Evolutionary conservation across 1,139 yeast genomes (phyloP).

Genomic region (Pichia norvegensis): DNA sequence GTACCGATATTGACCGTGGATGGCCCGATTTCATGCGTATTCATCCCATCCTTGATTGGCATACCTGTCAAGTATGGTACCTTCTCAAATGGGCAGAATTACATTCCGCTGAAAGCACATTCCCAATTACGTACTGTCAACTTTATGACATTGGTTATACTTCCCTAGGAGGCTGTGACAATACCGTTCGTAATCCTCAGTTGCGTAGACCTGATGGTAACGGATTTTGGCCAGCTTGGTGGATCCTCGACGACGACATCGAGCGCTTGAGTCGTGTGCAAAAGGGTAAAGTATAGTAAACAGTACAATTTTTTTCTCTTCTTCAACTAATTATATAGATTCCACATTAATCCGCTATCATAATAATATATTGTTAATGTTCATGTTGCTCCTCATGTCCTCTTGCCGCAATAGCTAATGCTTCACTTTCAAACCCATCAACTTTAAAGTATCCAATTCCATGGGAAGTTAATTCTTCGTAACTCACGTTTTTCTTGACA

Average conservation of each 20-base stretch:
- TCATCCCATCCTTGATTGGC: constrained; percentile 82
- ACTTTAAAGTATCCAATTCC: constrained; percentile 71
- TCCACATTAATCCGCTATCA: too few species aligned
- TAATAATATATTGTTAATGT: too few species aligned
- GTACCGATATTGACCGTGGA: constrained; percentile 76
- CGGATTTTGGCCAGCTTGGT: constrained; percentile 56
- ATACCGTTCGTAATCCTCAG: constrained; percentile 61
- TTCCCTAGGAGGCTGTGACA: constrained; percentile 66
- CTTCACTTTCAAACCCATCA: constrained; percentile 75
- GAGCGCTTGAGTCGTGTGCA: constrained; percentile 45
- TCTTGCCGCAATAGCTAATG: constrained; percentile 63
- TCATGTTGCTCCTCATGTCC: constrained; percentile 41
- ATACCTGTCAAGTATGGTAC: constrained; percentile 71
- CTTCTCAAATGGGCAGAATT: constrained; percentile 34
- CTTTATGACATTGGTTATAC: constrained; percentile 77
- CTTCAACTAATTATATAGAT: too few species aligned
- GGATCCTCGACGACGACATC: constrained; percentile 49
- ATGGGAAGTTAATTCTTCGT: constrained; percentile 40
- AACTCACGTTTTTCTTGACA: constrained; percentile 69
- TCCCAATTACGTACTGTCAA: constrained; percentile 48
- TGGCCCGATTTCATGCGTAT: constrained; percentile 82
- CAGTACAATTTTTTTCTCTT: not conserved
- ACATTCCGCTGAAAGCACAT: constrained; percentile 30
- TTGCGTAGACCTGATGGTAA: constrained; percentile 31
- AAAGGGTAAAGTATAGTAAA: constrained; percentile 15